Conservation (phyloP, 192 early-diverging fungal genomes). For the Geosiphon pyriformis region DNA sequence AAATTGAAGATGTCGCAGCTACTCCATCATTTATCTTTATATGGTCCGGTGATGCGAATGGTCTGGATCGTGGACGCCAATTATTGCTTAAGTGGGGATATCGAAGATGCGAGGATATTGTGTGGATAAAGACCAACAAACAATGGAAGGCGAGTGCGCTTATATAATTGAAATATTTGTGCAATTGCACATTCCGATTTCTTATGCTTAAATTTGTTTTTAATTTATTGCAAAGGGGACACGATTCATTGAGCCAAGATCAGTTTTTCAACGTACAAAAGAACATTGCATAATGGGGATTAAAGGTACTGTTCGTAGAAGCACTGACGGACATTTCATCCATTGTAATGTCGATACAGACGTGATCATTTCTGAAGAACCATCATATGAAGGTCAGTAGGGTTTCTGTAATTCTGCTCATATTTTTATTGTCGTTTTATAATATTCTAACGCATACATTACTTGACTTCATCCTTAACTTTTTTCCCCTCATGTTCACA, state of each 20-base stretch:
- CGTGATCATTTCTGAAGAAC: slow-evolving; percentile 59
- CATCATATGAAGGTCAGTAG: slow-evolving; percentile 28
- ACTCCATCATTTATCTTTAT: slow-evolving; percentile 59
- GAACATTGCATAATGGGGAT: slow-evolving; percentile 69
- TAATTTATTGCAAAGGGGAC: slow-evolving; percentile 29
- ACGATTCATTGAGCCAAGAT: slow-evolving; percentile 30
- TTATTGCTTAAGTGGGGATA: slow-evolving; percentile 60
- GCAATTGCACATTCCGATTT: no score
- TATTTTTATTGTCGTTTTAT: no score
- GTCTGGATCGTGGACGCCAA: slow-evolving; percentile 52
- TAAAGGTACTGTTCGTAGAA: slow-evolving; percentile 56
- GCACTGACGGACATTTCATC: slow-evolving; percentile 62
- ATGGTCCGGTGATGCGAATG: slow-evolving; percentile 52
- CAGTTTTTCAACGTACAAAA: slow-evolving; percentile 54
- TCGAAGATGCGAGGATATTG: slow-evolving; percentile 59
- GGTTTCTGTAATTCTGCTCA: no score
- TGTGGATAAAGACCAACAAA: slow-evolving; percentile 62
- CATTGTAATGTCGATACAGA: slow-evolving; percentile 70
- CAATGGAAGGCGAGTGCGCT: slow-evolving; percentile 34
- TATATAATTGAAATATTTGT: no score
- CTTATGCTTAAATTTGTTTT: no score
- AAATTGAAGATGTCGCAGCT: slow-evolving; percentile 52
- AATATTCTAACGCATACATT: no score
- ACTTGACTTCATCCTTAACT: no score
- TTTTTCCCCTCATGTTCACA: no score